Evolutionary conservation across 306 rosid species (phyloP), one percentile per base, ranked within the genome.

Genomic region (Vicia faba): DNA sequence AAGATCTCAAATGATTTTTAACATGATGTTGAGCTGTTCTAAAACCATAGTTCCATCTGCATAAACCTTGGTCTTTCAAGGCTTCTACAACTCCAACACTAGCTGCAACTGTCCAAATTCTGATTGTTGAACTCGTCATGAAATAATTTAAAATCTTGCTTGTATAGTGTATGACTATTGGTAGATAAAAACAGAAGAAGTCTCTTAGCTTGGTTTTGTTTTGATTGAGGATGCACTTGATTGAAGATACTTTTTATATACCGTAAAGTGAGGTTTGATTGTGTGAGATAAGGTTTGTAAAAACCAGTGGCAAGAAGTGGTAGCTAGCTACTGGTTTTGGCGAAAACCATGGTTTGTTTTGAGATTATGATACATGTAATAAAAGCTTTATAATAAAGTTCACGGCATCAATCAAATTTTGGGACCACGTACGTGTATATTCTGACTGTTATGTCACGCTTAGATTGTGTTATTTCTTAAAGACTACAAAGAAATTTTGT

Each of bases 41-140:
- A 36, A 84, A 28, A 7, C 68, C 64, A 63, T 33, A 29, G 11
- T 80, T 87, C 87, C 81, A 78, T 25, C 84, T 71, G 62, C 87
- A 84, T 18, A 87, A 33, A 2, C 86, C 89, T 41, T 84, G 87
- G 19, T 84, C 89, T 59, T 82, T 80, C 81, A 82, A 72, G 55
- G 80, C 80, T 39, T 79, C 83, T 13, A 79, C 79, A 69, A 62
- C 70, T 23, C 80, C 83, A 79, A 79, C 73, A 64, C 80, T 79
- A 0, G 74, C 60, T 63, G 83, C 83, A 50, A 79, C 79, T n/a
- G 31, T 48, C 83, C 80, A 79, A 56, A 59, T 46, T 64, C 26
- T 74, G 35, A 55, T 44, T 26, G 36, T 16, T 74, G 75, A 69
- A 62, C 80, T 20, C 75, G 69, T 62, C 8, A 1, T 55, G n/a